phyloP scores from a whole-genome alignment of 2,329 filamentous ascomycete species.

The Fusarium tanahbumbuense region DNA sequence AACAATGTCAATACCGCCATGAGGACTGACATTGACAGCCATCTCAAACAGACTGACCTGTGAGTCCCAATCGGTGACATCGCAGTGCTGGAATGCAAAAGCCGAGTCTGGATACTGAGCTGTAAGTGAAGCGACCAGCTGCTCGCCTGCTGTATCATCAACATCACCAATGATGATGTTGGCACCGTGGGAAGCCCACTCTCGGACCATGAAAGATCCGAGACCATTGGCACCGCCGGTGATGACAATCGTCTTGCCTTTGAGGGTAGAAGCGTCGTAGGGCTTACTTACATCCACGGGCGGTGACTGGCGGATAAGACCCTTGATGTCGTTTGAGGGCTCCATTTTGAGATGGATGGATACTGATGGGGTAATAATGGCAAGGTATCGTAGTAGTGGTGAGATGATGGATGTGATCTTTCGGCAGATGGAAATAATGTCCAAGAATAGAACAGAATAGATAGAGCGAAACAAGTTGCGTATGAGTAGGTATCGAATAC shows the following conservation, averaged over 20 bases:
- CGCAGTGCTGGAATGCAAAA: constrained; percentile 69
- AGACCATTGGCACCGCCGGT: constrained; percentile 73
- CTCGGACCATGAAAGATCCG: constrained; percentile 64
- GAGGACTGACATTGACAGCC: constrained; percentile 64
- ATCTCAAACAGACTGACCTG: constrained; percentile 73
- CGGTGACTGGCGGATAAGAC: constrained; percentile 51
- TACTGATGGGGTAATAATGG: neutral
- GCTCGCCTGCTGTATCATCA: constrained; percentile 63
- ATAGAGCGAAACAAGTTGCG: neutral
- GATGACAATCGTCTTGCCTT: constrained; percentile 69
- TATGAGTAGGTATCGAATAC: neutral
- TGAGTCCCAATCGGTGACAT: constrained; percentile 73
- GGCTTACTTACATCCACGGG: constrained; percentile 59
- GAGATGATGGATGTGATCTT: neutral
- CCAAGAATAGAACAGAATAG: constrained; percentile 1
- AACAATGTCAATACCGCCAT: constrained; percentile 69
- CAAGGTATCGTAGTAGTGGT: neutral
- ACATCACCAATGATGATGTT: constrained; percentile 74
- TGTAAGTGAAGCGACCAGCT: constrained; percentile 65
- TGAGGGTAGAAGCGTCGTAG: constrained; percentile 59
- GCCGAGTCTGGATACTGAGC: constrained; percentile 52
- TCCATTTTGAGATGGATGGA: neutral
- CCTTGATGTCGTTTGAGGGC: constrained; percentile 37
- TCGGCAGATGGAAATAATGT: neutral
- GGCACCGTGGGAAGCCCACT: constrained; percentile 67